Base-by-base conservation (phyloP, 2,329 filamentous ascomycete species). In the Ilyonectria destructans region DNA sequence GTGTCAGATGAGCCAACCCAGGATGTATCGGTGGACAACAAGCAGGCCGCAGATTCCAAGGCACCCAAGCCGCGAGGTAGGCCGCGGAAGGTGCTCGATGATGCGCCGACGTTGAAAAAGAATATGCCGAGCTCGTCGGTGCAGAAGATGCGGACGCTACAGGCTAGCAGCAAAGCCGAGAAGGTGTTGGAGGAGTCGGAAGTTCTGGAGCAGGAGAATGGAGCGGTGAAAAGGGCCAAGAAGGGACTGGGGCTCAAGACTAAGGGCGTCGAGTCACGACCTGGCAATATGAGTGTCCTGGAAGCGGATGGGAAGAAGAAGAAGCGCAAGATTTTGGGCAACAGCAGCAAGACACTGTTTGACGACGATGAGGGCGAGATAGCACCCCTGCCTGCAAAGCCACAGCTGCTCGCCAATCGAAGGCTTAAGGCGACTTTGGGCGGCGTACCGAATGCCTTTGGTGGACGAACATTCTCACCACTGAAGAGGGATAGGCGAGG, bases 251-350 rank as follows among this genome's bases (percentile, higher is more conserved):
- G 65, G 6, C 35, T 37, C 17, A 74, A 77, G 60, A 23, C 58
- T 9, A 73, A 68, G 29, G 56, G 43, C 26, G 21, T 57, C 29
- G 58, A 73, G 17, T 17, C 54, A 62, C 67, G 67, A 5, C n/a
- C 65, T 57, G 54, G 62, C n/a, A 68, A 68, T 35, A 67, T 62
- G 51, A 68, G 62, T 46, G 66, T 64, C 31, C 45, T 48, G 29
- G 81, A 82, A 71, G 74, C 72, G 33, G 83, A 86, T 70, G 82
- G 80, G 7, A 88, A 85, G 80, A 91, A 89, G 78, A 94, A 92
- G 85, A 95, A 92, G 84, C 89, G 92, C 69, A 95, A 94, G 80
- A 82, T 94, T 6, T 84, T 93, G 1, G 90, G 91, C 4, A 83
- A 82, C 23, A 85, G 87, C 23, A 89, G 87, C 55, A 89, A 90